These are phyloP conservation scores for Alternaria sp. DNA, from an alignment of 2,329 filamentous ascomycete species.

Conservation along the genomic window DNA sequence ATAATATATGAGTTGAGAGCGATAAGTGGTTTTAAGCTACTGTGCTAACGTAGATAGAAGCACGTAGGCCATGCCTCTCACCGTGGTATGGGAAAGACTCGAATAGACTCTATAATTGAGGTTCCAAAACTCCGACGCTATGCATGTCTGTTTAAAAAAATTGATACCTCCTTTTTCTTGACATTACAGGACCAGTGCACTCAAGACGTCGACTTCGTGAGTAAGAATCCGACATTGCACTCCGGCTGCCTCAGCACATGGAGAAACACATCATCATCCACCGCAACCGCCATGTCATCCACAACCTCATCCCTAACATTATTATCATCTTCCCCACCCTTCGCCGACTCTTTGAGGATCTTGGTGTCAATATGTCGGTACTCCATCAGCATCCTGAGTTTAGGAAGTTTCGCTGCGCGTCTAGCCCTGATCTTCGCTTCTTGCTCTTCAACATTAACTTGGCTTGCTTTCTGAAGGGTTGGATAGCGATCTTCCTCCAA, in stretches of 20 bases:
- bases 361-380: conserved; percentile 62
- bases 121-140: conserved; percentile 11
- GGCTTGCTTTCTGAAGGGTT: conserved; percentile 51
- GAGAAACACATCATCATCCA: conserved; percentile 63
- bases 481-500: conserved; percentile 36
- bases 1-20: no score
- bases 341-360: conserved; percentile 28
- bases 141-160: conserved; percentile 1
- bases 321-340: not conserved
- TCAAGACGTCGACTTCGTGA: conserved; percentile 55
- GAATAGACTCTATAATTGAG: not conserved
- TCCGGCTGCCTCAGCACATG: conserved; percentile 58
- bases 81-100: not conserved
- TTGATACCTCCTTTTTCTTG: not conserved
- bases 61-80: not conserved
- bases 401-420: conserved; percentile 50
- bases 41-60: not conserved
- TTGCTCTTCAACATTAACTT: conserved; percentile 58
- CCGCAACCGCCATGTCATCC: conserved; percentile 45
- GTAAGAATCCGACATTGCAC: conserved; percentile 58
- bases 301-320: conserved; percentile 24
- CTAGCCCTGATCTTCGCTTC: conserved; percentile 54
- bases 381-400: conserved; percentile 63
- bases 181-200: no score
- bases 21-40: not conserved